phyloP scores from a whole-genome alignment of 1,284 basidiomycete species.

The Marasmius fiardii region DNA sequence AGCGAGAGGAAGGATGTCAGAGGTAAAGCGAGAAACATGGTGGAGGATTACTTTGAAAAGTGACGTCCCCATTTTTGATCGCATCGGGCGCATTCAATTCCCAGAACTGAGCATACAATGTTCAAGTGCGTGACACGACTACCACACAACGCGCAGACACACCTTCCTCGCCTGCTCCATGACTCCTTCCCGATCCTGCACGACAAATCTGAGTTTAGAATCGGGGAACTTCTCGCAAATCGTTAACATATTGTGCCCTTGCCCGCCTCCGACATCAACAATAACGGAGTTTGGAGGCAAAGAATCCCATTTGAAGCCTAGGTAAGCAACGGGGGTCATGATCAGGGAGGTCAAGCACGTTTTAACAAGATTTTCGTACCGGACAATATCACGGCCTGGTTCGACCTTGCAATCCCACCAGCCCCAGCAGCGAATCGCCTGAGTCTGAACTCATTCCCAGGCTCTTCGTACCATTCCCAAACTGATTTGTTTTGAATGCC shows the following conservation, averaged over 20 bases:
- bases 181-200: slow-evolving; percentile 20
- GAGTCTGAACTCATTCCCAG: slow-evolving; percentile 17
- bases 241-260: slow-evolving; percentile 17
- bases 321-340: neutral
- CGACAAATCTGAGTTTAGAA: slow-evolving; percentile 14
- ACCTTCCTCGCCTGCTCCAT: slow-evolving; percentile 18
- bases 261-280: slow-evolving; percentile 26
- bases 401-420: slow-evolving; percentile 16
- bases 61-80: slow-evolving; percentile 3
- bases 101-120: slow-evolving; percentile 9
- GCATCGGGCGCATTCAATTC: slow-evolving; percentile 6
- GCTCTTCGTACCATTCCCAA: slow-evolving; percentile 21
- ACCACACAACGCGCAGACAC: neutral
- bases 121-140: neutral
- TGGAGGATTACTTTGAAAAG: slow-evolving; percentile 6
- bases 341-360: neutral
- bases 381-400: slow-evolving; percentile 9
- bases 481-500: slow-evolving; percentile 11
- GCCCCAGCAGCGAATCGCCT: slow-evolving; percentile 22
- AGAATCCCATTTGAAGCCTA: slow-evolving; percentile 21
- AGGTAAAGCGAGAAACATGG: neutral
- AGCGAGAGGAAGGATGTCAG: neutral
- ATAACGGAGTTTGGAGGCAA: slow-evolving; percentile 18
- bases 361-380: neutral
- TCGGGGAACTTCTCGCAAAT: slow-evolving; percentile 14